A percentile compares a stretch with the other conserved stretches of the same genome.
phyloP scores from a whole-genome alignment of 2,329 filamentous ascomycete genomes.

The Aspergillus oerlinghausenensis region DNA sequence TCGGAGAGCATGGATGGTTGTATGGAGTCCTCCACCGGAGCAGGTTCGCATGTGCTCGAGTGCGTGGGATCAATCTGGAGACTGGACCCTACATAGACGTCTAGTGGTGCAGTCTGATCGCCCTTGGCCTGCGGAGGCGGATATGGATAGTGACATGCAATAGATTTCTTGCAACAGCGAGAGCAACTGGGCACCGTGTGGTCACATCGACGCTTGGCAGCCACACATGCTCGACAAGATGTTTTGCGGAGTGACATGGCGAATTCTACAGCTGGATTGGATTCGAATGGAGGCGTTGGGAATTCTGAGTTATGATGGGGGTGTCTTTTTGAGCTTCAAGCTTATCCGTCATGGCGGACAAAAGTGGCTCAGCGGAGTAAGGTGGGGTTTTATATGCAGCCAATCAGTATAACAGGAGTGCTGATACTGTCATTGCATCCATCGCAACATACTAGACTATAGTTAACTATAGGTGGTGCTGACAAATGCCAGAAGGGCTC shows the following conservation, averaged over 20 bases:
- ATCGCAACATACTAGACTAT: too few species aligned
- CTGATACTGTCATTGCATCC: too few species aligned
- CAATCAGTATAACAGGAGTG: background rate
- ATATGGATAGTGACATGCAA: slow-evolving; percentile 3
- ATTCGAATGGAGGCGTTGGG: background rate
- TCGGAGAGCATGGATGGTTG: background rate
- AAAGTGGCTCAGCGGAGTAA: background rate
- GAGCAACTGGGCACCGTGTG: background rate
- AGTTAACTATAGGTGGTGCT: too few species aligned
- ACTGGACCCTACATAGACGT: background rate
- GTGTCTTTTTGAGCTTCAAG: background rate
- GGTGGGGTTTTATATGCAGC: background rate
- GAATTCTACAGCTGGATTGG: background rate
- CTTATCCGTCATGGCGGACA: background rate
- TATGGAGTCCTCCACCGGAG: background rate
- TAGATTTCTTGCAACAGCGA: background rate
- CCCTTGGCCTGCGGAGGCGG: background rate
- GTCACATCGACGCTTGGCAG: slow-evolving; percentile 2
- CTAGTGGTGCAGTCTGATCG: background rate
- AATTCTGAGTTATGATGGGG: background rate
- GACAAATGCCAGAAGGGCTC: too few species aligned
- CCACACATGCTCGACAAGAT: slow-evolving; percentile 2
- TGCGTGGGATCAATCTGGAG: background rate
- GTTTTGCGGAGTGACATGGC: slow-evolving; percentile 5
- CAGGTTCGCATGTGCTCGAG: background rate